phyloP scores from a whole-genome alignment of 257 asterid species.

The Solanum pennellii region DNA sequence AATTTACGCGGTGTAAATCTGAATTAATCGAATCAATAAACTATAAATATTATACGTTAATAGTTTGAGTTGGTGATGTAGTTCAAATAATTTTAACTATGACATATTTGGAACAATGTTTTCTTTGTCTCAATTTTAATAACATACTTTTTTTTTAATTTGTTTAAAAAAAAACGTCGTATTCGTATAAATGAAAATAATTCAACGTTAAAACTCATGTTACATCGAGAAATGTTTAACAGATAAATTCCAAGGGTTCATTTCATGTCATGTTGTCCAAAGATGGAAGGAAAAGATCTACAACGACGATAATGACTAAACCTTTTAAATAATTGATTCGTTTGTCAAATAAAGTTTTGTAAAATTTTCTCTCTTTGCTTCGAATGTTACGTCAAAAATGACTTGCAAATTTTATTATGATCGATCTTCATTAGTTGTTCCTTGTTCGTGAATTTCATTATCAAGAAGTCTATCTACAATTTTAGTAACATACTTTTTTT shows the following conservation, averaged over 20 bases:
- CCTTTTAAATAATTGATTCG: neutral
- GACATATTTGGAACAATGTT: neutral
- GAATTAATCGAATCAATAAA: accelerated
- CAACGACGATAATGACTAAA: neutral
- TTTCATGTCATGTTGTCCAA: neutral
- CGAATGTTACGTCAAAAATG: neutral
- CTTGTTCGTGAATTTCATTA: neutral
- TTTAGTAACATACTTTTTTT: neutral
- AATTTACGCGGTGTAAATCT: accelerated
- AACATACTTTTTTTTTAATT: neutral
- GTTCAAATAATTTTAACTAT: neutral
- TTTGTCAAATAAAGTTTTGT: neutral
- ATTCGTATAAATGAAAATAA: neutral
- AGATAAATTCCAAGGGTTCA: no score
- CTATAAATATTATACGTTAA: neutral
- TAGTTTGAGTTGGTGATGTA: neutral
- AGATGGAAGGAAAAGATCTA: neutral
- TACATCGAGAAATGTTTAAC: neutral
- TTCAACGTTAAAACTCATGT: neutral
- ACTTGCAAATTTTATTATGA: neutral
- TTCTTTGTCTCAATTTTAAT: neutral
- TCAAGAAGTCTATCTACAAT: neutral
- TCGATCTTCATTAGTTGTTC: neutral
- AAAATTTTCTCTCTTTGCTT: neutral
- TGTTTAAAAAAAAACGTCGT: accelerated